Evolutionary conservation across 2,329 filamentous ascomycete genomes (phyloP).

Genomic region (Didymella pinodella): DNA sequence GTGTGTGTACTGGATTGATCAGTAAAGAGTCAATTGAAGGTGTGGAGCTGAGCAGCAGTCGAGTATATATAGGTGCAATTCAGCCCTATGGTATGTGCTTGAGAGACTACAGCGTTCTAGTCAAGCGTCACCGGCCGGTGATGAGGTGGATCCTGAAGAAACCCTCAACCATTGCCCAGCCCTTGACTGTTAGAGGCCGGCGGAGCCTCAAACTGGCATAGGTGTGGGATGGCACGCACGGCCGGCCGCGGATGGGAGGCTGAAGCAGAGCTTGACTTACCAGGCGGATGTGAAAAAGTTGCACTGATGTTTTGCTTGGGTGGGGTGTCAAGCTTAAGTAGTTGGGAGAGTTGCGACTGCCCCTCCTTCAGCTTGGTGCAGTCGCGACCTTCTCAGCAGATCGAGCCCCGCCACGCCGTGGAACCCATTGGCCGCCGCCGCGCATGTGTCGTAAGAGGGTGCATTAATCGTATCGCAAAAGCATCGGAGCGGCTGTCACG

Average conservation of each 20-base stretch:
- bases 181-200: constrained; percentile 30
- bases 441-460: constrained; percentile 33
- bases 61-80: constrained; percentile 35
- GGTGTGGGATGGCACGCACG: constrained; percentile 34
- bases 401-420: constrained; percentile 34
- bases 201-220: constrained; percentile 29
- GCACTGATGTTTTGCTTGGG: constrained; percentile 40
- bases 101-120: constrained; percentile 12
- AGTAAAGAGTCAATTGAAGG: constrained; percentile 38
- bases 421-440: constrained; percentile 33
- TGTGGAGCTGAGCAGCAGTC: constrained; percentile 21
- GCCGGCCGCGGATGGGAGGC: constrained; percentile 49
- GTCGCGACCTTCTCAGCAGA: constrained; percentile 27
- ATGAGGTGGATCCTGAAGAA: constrained; percentile 31
- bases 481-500: constrained; percentile 25
- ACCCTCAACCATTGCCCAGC: constrained; percentile 34
- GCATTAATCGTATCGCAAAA: constrained; percentile 37
- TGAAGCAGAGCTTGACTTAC: constrained; percentile 45
- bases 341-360: constrained; percentile 25
- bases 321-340: constrained; percentile 23
- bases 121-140: constrained; percentile 21
- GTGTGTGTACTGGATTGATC: constrained; percentile 28
- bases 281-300: constrained; percentile 36
- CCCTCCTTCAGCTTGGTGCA: constrained; percentile 25
- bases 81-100: constrained; percentile 27